These are phyloP conservation scores for Kalmusia sp. DNA, from an alignment of 2,329 filamentous ascomycete genomes.

Conservation along the genomic window DNA sequence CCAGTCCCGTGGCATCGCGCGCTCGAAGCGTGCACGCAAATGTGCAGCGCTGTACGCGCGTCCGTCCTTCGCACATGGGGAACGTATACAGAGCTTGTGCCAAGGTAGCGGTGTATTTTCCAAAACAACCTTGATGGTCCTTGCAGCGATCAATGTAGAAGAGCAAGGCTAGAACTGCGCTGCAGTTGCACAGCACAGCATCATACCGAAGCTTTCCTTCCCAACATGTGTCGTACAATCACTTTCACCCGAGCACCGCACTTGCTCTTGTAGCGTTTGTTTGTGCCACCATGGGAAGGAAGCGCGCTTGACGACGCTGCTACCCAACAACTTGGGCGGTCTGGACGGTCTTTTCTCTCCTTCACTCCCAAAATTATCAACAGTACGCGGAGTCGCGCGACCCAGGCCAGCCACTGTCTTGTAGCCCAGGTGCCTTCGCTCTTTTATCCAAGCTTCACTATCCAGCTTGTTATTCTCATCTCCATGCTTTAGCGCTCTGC, in stretches of 20 bases:
- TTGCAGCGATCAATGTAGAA: not conserved
- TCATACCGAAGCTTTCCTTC: conserved; percentile 3
- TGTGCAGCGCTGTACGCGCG: too few species aligned
- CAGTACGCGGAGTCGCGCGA: conserved; percentile 7
- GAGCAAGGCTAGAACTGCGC: not conserved
- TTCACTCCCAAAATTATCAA: not conserved
- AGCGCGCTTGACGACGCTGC: not conserved
- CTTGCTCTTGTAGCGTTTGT: not conserved
- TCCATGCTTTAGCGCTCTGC: conserved; percentile 19
- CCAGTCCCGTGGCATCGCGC: too few species aligned
- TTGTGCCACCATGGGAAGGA: not conserved
- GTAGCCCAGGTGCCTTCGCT: conserved; percentile 12
- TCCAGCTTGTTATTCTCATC: conserved; percentile 18
- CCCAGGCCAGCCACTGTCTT: not conserved
- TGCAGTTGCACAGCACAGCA: not conserved
- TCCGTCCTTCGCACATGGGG: too few species aligned
- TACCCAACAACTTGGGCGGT: not conserved
- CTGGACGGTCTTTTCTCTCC: not conserved
- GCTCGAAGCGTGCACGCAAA: too few species aligned
- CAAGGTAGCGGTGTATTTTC: too few species aligned
- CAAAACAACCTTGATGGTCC: too few species aligned
- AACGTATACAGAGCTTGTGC: too few species aligned
- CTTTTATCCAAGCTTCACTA: conserved; percentile 14
- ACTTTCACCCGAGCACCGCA: not conserved
- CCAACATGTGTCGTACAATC: not conserved